phyloP scores from a whole-genome alignment of 1,284 basidiomycete genomes.

The Cryptococcus sp. region DNA sequence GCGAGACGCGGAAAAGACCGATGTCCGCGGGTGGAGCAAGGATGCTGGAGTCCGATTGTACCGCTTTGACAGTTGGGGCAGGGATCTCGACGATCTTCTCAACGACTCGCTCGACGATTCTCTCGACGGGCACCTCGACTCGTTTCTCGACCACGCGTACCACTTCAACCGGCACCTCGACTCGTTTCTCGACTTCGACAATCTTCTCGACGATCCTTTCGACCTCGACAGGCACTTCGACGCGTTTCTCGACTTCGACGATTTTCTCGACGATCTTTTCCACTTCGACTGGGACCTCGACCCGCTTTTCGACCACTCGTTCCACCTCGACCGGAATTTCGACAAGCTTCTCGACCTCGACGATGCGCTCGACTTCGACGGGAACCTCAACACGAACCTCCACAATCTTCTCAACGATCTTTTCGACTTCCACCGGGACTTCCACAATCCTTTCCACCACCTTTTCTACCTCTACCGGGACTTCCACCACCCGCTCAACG shows the following conservation, averaged over 20 bases:
- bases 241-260: constrained; percentile 23
- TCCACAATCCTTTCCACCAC: constrained; percentile 46
- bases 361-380: constrained; percentile 38
- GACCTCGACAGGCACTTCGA: constrained; percentile 23
- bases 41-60: constrained; percentile 12
- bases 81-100: constrained; percentile 30
- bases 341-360: constrained; percentile 35
- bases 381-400: constrained; percentile 33
- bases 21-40: constrained; percentile 38
- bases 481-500: constrained; percentile 36
- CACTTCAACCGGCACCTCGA: constrained; percentile 27
- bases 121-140: constrained; percentile 48
- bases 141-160: constrained; percentile 45
- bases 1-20: constrained; percentile 46
- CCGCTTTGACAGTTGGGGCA: constrained; percentile 13
- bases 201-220: constrained; percentile 35
- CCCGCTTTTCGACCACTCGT: constrained; percentile 37
- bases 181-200: constrained; percentile 43
- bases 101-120: constrained; percentile 31
- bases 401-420: constrained; percentile 38
- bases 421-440: constrained; percentile 33
- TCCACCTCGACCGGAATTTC: constrained; percentile 43
- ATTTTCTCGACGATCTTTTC: constrained; percentile 16
- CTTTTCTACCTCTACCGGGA: constrained; percentile 37
- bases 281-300: constrained; percentile 17